Evolutionary conservation across 2,329 filamentous ascomycete species (phyloP).

Genomic region (Pseudocercospora musae): DNA sequence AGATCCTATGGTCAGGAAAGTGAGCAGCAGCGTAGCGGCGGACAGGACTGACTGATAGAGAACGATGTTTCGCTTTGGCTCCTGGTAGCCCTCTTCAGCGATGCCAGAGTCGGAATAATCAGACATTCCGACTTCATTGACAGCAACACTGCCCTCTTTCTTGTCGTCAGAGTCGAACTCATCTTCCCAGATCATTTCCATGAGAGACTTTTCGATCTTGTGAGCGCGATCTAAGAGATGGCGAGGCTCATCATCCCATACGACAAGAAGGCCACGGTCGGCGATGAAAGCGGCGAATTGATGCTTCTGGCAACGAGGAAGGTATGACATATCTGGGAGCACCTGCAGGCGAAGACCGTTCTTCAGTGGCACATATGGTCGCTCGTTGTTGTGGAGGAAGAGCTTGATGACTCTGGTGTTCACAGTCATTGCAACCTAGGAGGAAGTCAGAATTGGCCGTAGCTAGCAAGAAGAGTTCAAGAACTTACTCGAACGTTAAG

Average conservation of each 20-base stretch:
- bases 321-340: slow-evolving; percentile 54
- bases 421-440: slow-evolving; percentile 64
- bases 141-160: slow-evolving; percentile 40
- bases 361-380: slow-evolving; percentile 57
- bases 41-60: slow-evolving; percentile 57
- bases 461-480: not conserved
- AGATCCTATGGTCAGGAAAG: slow-evolving; percentile 53
- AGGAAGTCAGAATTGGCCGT: slow-evolving; percentile 4
- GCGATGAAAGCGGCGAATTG: slow-evolving; percentile 64
- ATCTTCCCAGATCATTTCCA: slow-evolving; percentile 58
- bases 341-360: slow-evolving; percentile 61
- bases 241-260: slow-evolving; percentile 62
- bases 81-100: slow-evolving; percentile 39
- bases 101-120: slow-evolving; percentile 32
- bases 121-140: slow-evolving; percentile 29
- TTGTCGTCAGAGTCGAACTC: slow-evolving; percentile 42
- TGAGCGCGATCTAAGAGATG: slow-evolving; percentile 53
- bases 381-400: slow-evolving; percentile 51
- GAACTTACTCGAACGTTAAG: slow-evolving; percentile 54
- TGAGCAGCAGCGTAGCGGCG: slow-evolving; percentile 51
- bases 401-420: slow-evolving; percentile 63
- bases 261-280: slow-evolving; percentile 56
- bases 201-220: slow-evolving; percentile 52
- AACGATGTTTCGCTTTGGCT: slow-evolving; percentile 48
- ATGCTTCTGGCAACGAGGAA: slow-evolving; percentile 61